phyloP scores from a whole-genome alignment of 208 protist genomes.

The Zelonia costaricensis region DNA sequence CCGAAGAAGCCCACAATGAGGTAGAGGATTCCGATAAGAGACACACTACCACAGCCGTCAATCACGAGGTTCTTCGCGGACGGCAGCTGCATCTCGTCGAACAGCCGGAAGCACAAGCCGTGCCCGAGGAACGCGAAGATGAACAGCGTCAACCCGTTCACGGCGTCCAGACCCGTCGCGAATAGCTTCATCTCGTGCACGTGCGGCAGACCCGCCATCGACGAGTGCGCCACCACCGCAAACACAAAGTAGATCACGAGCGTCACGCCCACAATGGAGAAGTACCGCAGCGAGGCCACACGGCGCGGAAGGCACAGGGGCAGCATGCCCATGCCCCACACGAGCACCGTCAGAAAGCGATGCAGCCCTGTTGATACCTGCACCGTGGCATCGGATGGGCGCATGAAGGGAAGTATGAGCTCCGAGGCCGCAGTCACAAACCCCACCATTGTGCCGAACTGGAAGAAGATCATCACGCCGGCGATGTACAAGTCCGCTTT shows the following conservation, averaged over 20 bases:
- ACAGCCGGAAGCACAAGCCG: constrained; percentile 37
- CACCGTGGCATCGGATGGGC: constrained; percentile 9
- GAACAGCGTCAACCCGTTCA: constrained; percentile 52
- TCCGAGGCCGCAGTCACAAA: constrained; percentile 66
- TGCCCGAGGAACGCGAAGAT: constrained; percentile 61
- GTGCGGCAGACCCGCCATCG: constrained; percentile 27
- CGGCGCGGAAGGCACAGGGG: constrained; percentile 48
- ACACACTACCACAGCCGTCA: constrained; percentile 33
- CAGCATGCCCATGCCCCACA: constrained; percentile 73
- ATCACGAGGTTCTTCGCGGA: constrained; percentile 12
- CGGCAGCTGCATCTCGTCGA: constrained; percentile 21
- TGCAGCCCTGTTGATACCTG: no score
- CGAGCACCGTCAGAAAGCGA: constrained; percentile 36
- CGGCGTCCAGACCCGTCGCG: constrained; percentile 24
- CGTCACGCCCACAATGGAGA: constrained; percentile 63
- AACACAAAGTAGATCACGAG: constrained; percentile 68
- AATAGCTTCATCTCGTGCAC: constrained; percentile 41
- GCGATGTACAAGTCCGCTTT: constrained; percentile 56
- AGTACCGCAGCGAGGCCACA: constrained; percentile 71
- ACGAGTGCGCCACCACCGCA: constrained; percentile 51
- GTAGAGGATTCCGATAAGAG: constrained; percentile 48
- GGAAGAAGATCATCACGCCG: constrained; percentile 44
- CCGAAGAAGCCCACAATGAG: constrained; percentile 63
- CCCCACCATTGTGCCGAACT: constrained; percentile 48
- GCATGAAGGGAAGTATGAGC: constrained; percentile 40